Evolutionary conservation across 2,329 filamentous ascomycete genomes (phyloP).

Genomic region (Pleochaeta shiraiana): DNA sequence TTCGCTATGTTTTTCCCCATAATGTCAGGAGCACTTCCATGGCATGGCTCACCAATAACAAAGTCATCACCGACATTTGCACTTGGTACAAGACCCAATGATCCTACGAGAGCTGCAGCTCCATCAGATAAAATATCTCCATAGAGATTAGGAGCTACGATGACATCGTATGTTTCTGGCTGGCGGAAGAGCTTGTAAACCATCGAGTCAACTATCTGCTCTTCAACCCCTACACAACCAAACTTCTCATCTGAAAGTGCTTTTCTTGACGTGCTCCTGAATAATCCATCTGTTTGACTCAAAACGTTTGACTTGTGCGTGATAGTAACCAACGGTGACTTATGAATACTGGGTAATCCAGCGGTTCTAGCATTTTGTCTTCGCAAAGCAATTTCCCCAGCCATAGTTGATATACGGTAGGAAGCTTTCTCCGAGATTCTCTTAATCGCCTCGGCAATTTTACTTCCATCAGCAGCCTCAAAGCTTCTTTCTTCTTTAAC

Average conservation of each 20-base stretch:
- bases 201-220: conserved; percentile 99
- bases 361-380: conserved; percentile 57
- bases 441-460: conserved; percentile 94
- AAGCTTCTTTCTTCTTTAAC: conserved; percentile 88
- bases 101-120: conserved; percentile 81
- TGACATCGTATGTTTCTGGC: conserved; percentile 87
- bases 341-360: conserved; percentile 36
- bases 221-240: conserved; percentile 48
- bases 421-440: conserved; percentile 76
- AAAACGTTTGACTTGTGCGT: conserved; percentile 98
- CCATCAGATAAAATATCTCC: conserved; percentile 94
- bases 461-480: conserved; percentile 42
- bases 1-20: conserved; percentile 85
- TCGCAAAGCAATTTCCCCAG: conserved; percentile 79
- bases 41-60: conserved; percentile 94
- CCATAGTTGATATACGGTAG: conserved; percentile 74
- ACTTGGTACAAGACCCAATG: conserved; percentile 74
- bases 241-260: conserved; percentile 49
- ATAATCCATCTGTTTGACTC: conserved; percentile 88
- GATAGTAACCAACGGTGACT: conserved; percentile 63
- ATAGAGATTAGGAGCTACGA: conserved; percentile 94
- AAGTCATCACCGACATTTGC: conserved; percentile 91
- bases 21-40: conserved; percentile 90
- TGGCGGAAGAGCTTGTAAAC: conserved; percentile 99
- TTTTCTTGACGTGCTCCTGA: conserved; percentile 56